These are phyloP conservation scores for Fagopyrum tataricum DNA, from an alignment of 148 eudicot species.

Conservation along the genomic window DNA sequence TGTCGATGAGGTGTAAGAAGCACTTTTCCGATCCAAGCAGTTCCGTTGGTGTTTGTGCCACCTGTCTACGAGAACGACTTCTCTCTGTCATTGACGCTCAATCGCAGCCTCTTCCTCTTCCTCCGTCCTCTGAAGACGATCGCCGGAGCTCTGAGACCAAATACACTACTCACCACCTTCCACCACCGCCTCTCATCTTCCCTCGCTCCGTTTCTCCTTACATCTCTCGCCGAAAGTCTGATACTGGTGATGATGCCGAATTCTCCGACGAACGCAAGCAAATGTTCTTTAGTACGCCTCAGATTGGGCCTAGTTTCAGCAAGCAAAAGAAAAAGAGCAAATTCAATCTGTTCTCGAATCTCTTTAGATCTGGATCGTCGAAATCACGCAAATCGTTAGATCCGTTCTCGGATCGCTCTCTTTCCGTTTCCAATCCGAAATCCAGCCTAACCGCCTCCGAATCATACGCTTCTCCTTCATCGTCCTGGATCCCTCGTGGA, in stretches of 20 bases:
- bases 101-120: conserved; percentile 16
- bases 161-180: not conserved
- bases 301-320: conserved; percentile 27
- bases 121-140: not conserved
- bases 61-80: conserved; percentile 75
- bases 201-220: conserved; percentile 80
- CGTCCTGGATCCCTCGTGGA: conserved; percentile 34
- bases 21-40: conserved; percentile 53
- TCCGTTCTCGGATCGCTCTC: conserved; percentile 14
- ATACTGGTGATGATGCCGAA: conserved; percentile 14
- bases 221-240: conserved; percentile 49
- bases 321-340: conserved; percentile 19
- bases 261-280: conserved; percentile 18
- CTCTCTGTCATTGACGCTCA: conserved; percentile 41
- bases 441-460: conserved; percentile 12
- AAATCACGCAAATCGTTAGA: conserved; percentile 20
- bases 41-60: conserved; percentile 67
- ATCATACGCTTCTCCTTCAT: conserved; percentile 14
- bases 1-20: conserved; percentile 71
- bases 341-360: conserved; percentile 26
- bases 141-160: conserved; percentile 5
- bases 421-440: not conserved
- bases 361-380: conserved; percentile 66
- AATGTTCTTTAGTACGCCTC: conserved; percentile 63
- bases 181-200: conserved; percentile 38